A percentile compares a stretch with the other conserved stretches of the same genome.
Evolutionary conservation across 805 yeast genomes (phyloP).

Genomic region (Candida corydali): DNA sequence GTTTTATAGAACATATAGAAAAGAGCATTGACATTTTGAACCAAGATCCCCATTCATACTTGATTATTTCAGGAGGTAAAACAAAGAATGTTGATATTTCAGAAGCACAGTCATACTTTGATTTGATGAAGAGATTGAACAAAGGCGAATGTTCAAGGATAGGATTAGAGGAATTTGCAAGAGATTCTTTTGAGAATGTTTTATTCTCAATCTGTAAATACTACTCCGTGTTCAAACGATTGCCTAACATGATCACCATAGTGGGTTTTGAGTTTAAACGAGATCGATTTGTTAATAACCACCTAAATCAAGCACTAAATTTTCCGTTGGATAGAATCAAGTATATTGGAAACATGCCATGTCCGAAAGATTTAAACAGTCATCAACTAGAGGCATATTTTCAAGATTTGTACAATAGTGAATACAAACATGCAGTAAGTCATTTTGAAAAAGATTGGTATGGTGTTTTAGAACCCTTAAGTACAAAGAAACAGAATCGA

Average conservation of each 20-base stretch:
- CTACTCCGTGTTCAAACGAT: constrained; percentile 39
- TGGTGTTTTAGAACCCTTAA: constrained; percentile 45
- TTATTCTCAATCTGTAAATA: constrained; percentile 56
- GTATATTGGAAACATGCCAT: constrained; percentile 59
- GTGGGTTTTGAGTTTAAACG: constrained; percentile 76
- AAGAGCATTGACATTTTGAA: constrained; percentile 36
- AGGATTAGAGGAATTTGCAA: constrained; percentile 63
- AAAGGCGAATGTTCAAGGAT: constrained; percentile 21
- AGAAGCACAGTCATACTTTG: constrained; percentile 57
- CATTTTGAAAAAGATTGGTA: constrained; percentile 54
- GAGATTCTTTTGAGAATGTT: constrained; percentile 79
- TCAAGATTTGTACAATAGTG: constrained; percentile 43
- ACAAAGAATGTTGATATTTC: constrained; percentile 61
- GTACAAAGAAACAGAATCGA: constrained; percentile 46
- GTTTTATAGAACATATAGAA: constrained; percentile 60
- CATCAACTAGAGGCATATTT: constrained; percentile 36
- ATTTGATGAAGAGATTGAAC: constrained; percentile 35
- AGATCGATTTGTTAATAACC: constrained; percentile 52
- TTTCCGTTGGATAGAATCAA: constrained; percentile 33
- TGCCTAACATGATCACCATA: constrained; percentile 52
- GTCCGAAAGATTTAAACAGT: constrained; percentile 28
- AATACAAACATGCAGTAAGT: constrained; percentile 49
- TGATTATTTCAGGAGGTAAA: constrained; percentile 65
- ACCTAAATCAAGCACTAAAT: constrained; percentile 46
- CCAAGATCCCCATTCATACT: constrained; percentile 22